Base-by-base conservation (phyloP, 2,329 filamentous ascomycete genomes). In the Purpureocillium lavendulum region DNA sequence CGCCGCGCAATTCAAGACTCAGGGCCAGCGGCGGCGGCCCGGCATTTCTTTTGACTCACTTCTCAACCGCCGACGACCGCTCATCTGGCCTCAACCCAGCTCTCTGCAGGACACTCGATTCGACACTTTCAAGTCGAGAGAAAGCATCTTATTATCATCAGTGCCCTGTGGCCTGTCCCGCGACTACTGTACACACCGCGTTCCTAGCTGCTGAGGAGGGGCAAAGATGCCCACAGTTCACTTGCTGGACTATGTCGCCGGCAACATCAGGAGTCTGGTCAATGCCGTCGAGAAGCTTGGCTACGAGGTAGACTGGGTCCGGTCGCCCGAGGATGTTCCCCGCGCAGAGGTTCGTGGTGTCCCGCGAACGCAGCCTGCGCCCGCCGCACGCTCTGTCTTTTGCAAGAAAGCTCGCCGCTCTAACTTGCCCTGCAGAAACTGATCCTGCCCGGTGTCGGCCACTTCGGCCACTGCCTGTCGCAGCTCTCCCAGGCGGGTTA, bases 251-350 rank as follows among this genome's bases (percentile, higher is more conserved):
- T 97, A 96, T 61, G 90, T 96, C 49, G 90, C 92, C 45, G 92
- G 92, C 57, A 98, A 98, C 63, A 82, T 98, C 52, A 84, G 90
- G 49, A 96, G 89, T 47, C 77, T 98, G 54, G 90, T 89, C 58
- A 98, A 98, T 70, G 92, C 90, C 53, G 94, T 98, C 56, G 90
- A 98, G 63, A 94, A 92, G 64, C 76, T 90, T 43, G 92, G 92
- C 45, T 97, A 90, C 61, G 77, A 85, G 33, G 87, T 98, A 35
- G 85, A 92, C 68, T 97, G 90, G 92, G 74, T 98, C 50, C 83
- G 75, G 53, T 80, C 80, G 28, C 92, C 92, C 4, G 80, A 84
- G 51, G 88, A 97, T 62, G 79, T 98, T 40, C 68, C 79, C 45
- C 80, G 82, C 52, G 92, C 90, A 49, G 86, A 95, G 66, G 89